Conservation (phyloP, 352 stramenopile genomes). For the Phytophthora constricta region DNA sequence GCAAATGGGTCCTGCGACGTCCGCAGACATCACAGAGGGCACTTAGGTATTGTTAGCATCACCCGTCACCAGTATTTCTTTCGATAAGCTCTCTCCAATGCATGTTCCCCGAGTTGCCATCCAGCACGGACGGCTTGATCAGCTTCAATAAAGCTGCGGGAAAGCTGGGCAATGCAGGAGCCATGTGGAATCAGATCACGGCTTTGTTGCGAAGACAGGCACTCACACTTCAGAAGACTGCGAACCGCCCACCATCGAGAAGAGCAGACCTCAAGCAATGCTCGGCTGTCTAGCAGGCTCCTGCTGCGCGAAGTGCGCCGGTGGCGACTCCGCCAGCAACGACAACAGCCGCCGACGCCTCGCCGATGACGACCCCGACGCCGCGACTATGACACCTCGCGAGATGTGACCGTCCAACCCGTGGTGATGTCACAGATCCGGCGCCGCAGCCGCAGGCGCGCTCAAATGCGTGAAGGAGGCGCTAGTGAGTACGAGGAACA, state of each 20-base stretch:
- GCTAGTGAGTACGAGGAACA: background rate
- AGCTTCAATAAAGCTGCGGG: conserved; percentile 21
- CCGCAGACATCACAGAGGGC: background rate
- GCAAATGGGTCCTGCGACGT: background rate
- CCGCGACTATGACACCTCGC: conserved; percentile 28
- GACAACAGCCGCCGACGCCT: conserved; percentile 24
- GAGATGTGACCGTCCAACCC: conserved; percentile 36
- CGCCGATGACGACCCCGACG: conserved; percentile 29
- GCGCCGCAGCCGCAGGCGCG: conserved; percentile 28
- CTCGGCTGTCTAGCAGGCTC: conserved; percentile 23
- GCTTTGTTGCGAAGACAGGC: background rate
- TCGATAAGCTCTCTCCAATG: background rate
- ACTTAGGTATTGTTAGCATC: conserved; percentile 6
- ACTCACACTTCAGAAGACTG: conserved; percentile 27
- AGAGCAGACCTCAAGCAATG: conserved; percentile 27
- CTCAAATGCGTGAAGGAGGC: background rate
- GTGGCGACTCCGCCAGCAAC: conserved; percentile 8
- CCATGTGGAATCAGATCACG: conserved; percentile 24
- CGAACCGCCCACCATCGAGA: conserved; percentile 5
- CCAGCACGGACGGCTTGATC: background rate
- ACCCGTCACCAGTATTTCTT: background rate
- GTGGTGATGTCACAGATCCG: conserved; percentile 40
- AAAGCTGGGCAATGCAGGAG: background rate
- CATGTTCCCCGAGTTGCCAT: background rate
- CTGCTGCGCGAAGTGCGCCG: conserved; percentile 29